Evolutionary conservation across 2,329 filamentous ascomycete genomes (phyloP), one percentile per base, ranked within the genome.

Genomic region (Acrocalymma vagum): DNA sequence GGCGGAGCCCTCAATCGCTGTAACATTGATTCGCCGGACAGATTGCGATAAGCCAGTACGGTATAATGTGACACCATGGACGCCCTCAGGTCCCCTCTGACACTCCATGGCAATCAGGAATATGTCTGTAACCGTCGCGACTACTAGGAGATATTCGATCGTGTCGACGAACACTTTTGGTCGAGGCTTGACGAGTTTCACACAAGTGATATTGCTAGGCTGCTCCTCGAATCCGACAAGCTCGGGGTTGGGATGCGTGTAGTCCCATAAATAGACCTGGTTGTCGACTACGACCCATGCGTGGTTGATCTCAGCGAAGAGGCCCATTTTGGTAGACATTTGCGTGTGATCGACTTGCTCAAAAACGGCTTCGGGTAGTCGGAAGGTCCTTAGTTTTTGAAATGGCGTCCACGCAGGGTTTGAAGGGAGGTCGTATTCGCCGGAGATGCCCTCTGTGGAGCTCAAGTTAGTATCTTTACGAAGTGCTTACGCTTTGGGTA

Each of bases 281-380:
- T 95, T 96, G 74, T 99, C 94, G 65, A 99, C 94, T 16, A 89
- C 84, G 39, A 96, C 88, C 88, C 92, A 99, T 20, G 93, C 94
- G 71, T 97, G 91, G 62, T 93, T 92, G 62, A 99, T 81, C 71
- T 95, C 89, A 13, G 94, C 89, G 70, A 99, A 97, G 22, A 99
- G 77, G 8, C 95, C 95, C 88, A 99, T 95, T 62, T 84, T 83
- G n/a, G 92, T 96, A 44, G 87, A 86, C 16, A 96, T 84, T 64
- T 95, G 86, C 42, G 89, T 88, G 35, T 83, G 79, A 58, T 99
- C 95, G 69, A 95, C 93, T 65, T 96, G 91, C 58, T 95, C 88
- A 63, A 97, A 93, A 36, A 99, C 88, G 60, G 85, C 83, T 55
- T 96, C 91, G 32, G 94, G 94, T 37, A 99, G 93, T 57, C 88